phyloP scores from a whole-genome alignment of 1,284 basidiomycete species.

The Xanthoconium separans region DNA sequence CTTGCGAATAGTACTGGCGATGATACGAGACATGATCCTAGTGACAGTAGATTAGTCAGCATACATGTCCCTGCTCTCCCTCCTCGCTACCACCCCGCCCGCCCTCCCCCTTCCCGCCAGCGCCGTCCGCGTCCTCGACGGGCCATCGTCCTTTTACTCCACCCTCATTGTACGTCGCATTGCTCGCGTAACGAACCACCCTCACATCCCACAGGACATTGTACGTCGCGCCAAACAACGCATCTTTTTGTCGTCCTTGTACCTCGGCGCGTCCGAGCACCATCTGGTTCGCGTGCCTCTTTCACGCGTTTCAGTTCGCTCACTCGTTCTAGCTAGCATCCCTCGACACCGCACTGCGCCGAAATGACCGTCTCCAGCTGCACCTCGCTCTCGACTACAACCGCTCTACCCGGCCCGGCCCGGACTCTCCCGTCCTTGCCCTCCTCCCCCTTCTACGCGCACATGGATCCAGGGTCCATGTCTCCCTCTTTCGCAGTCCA shows the following conservation, averaged over 20 bases:
- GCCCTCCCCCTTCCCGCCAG: slow-evolving; percentile 36
- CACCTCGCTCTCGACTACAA: slow-evolving; percentile 86
- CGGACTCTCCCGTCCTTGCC: slow-evolving; percentile 71
- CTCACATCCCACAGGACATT: slow-evolving; percentile 53
- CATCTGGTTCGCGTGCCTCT: slow-evolving; percentile 51
- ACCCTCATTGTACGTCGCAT: slow-evolving; percentile 36
- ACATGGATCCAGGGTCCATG: slow-evolving; percentile 75
- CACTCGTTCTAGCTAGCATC: slow-evolving; percentile 57
- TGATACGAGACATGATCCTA: neutral
- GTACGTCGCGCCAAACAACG: slow-evolving; percentile 69
- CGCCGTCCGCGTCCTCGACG: slow-evolving; percentile 37
- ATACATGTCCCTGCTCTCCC: slow-evolving; percentile 15
- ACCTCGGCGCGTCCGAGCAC: slow-evolving; percentile 71
- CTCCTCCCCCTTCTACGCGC: slow-evolving; percentile 70
- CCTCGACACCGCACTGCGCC: slow-evolving; percentile 57
- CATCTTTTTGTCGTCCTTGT: slow-evolving; percentile 86
- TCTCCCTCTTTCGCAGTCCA: slow-evolving; percentile 85
- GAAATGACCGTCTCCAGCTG: slow-evolving; percentile 64
- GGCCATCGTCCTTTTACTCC: slow-evolving; percentile 40
- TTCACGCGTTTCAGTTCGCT: neutral
- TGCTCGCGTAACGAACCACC: rapidly evolving
- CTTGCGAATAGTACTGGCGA: neutral
- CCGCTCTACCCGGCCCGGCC: slow-evolving; percentile 85
- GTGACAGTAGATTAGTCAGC: slow-evolving; percentile 18
- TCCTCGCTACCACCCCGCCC: slow-evolving; percentile 40